Evolutionary conservation across 148 eudicot genomes (phyloP), one percentile per base, ranked within the genome.

Genomic region (Linanthus parryae): DNA sequence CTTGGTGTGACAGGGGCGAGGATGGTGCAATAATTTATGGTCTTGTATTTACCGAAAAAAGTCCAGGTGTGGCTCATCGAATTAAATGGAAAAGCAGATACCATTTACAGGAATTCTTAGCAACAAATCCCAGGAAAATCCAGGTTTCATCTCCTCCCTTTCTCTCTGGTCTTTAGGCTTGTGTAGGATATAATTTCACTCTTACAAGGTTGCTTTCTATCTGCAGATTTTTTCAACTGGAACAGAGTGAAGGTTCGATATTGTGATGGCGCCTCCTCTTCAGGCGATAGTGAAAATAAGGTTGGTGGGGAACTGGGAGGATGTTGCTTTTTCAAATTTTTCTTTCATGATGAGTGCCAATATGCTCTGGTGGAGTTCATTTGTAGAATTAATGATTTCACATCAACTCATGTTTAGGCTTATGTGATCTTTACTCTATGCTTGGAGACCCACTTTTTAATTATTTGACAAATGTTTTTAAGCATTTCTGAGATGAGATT

Each of bases 1-100:
- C n/a, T n/a, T n/a, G n/a, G n/a, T n/a, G n/a, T n/a, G n/a, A 62
- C 75, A 92, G 99, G 99, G 99, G 57, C 96, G 99, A 69, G 99
- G 99, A 51, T 92, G 99, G 99, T 92, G 99, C 61, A 80, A 92
- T 73, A 73, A 62, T 46, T 41, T 66, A 40, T 59, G 84, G 64
- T 62, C 85, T 43, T 92, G 99, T 66, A 77, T 88, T 49, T 92
- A 77, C 61, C 83, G 96, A 38, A 82, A 92, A 69, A 92, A 58
- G n/a, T 84, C 96, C 54, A 70, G 85, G 52, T 91, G 91, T 52
- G 96, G 99, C 53, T 92, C 99, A 2, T 84, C 91, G 16, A 73
- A 58, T 2, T 62, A 63, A 50, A 84, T 92, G 81, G 96, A 92
- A 63, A 92, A 92, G 48, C 61, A 35, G 58, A 55, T 92, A 53